phyloP scores from a whole-genome alignment of 176 grass and related monocot genomes.

The Aegilops umbellulata region DNA sequence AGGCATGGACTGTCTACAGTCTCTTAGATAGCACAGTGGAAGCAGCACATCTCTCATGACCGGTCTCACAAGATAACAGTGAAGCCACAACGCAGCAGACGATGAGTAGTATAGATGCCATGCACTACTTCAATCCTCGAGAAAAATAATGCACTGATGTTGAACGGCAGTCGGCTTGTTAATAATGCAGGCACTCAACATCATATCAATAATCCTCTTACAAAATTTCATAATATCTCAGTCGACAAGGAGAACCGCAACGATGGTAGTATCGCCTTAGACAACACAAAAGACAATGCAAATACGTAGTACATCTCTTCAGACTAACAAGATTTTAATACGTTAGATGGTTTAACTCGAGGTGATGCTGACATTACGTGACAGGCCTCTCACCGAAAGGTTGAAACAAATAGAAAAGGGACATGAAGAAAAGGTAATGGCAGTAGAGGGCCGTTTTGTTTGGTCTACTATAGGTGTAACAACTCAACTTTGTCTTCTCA shows the following conservation, averaged over 20 bases:
- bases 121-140: not conserved
- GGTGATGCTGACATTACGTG: not conserved
- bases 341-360: not conserved
- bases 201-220: not conserved
- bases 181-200: not conserved
- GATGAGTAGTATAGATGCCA: not conserved
- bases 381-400: constrained; percentile 4
- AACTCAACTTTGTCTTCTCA: constrained; percentile 5
- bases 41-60: too few relatives aligned
- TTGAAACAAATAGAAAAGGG: not conserved
- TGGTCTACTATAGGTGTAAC: constrained; percentile 18
- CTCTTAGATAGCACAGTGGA: too few relatives aligned
- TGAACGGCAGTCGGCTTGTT: not conserved
- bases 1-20: not conserved
- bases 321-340: not conserved
- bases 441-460: not conserved
- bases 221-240: not conserved
- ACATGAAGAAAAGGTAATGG: not conserved
- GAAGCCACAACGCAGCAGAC: not conserved
- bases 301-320: not conserved
- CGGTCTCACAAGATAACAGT: not conserved
- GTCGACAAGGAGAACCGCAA: not conserved
- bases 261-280: not conserved
- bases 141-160: not conserved
- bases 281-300: not conserved